Percentiles rank a stretch among this genome's conserved stretches.
Evolutionary conservation across 345 rosid species (phyloP).

Genomic region (Gossypium rotundifolium): DNA sequence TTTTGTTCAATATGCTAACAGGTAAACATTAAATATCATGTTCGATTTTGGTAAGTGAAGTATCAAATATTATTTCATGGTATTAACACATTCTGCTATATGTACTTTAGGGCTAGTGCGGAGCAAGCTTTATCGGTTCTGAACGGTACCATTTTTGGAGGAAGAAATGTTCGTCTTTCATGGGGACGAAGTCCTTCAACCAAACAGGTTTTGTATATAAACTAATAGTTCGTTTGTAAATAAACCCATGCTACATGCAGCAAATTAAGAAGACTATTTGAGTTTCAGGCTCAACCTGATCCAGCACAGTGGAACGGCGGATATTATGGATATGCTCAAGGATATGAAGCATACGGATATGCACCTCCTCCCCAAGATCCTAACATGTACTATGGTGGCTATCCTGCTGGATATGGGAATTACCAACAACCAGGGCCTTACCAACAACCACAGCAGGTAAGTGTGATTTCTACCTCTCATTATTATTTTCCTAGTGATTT

Average conservation of each 20-base stretch:
- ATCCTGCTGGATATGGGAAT: slow-evolving; percentile 79
- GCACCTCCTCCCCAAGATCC: slow-evolving; percentile 81
- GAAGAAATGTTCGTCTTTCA: slow-evolving; percentile 81
- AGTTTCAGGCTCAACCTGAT: slow-evolving; percentile 56
- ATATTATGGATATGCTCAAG: slow-evolving; percentile 73
- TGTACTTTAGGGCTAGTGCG: slow-evolving; percentile 52
- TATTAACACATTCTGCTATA: neutral
- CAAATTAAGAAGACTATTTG: neutral
- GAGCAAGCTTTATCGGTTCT: slow-evolving; percentile 72
- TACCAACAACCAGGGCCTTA: slow-evolving; percentile 34
- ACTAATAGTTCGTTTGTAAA: slow-evolving; percentile 16
- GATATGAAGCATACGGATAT: slow-evolving; percentile 82
- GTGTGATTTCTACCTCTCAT: neutral
- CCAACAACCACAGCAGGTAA: slow-evolving; percentile 83
- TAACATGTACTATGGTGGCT: slow-evolving; percentile 79
- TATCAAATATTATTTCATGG: neutral
- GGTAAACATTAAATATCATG: slow-evolving; percentile 34
- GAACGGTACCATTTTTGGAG: slow-evolving; percentile 83
- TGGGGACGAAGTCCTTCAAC: slow-evolving; percentile 95
- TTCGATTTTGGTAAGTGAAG: neutral
- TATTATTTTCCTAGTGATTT: too few species aligned
- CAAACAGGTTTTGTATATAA: slow-evolving; percentile 60
- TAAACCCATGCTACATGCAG: neutral
- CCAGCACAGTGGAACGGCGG: slow-evolving; percentile 85
- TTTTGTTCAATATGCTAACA: slow-evolving; percentile 86